Evolutionary conservation across 768 basidiomycete species (phyloP), one percentile per base, ranked within the genome.

Genomic region (Ramaria rubella): DNA sequence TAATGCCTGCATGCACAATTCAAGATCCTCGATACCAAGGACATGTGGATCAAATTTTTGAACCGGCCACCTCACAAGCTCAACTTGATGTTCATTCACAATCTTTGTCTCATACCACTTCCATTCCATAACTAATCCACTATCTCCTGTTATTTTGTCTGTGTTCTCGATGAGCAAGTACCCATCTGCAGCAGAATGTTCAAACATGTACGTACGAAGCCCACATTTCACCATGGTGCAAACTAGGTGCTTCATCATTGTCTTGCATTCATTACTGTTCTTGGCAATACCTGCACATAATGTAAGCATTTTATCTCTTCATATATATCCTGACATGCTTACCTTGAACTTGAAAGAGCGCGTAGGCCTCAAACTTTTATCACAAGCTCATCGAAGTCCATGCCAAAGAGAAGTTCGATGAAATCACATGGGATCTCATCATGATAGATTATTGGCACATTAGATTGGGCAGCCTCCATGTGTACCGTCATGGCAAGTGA

Each of bases 381-480:
- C 9, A 24, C 48, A 30, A 49, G 27, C 12, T 49, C 48, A 49
- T 49, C 48, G 9, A 14, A 49, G 9, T 49, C 48, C 29, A 49
- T 26, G 7, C 48, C 48, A 49, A 49, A 49, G 24, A 49, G 24
- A 19, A 49, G 24, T 19, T 49, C 26, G 24, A 49, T 49, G 48
- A 49, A 49, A 12, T 49, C 48, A 17, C 48, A 30, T 5, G 48
- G 27, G 48, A 49, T 49, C 5, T 49, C 48, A 24, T 49, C 48
- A 24, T 24, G 8, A 24, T 49, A 24, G 21, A 5, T 49, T 8
- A 49, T 49, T 8, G 48, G 48, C 5, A 11, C 27, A 30, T 49
- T 49, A 8, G 48, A 24, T 5, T 49, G 48, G 9, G 24, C 27
- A 17, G 48, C 15, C 7, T 49, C 48, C 19, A 26, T 49, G 26